These are phyloP conservation scores for Xerocomus potaroensis DNA, from an alignment of 768 basidiomycete genomes.

Conservation along the genomic window DNA sequence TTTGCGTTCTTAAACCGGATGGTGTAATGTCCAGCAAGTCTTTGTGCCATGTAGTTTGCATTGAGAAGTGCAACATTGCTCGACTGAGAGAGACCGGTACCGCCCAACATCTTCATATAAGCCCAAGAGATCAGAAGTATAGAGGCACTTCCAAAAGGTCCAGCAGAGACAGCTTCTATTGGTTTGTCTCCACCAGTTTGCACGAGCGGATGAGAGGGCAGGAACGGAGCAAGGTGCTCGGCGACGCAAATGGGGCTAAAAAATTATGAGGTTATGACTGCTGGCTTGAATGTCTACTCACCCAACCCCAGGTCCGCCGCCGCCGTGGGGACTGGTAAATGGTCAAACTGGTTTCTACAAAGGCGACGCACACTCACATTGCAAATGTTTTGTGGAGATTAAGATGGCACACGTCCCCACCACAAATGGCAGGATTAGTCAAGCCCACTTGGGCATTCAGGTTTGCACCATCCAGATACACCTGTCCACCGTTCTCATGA, in stretches of 20 bases:
- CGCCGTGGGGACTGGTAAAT: conserved; percentile 79
- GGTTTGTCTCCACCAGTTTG: conserved; percentile 60
- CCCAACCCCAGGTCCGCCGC: conserved; percentile 96
- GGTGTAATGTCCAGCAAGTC: conserved; percentile 79
- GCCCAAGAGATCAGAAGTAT: conserved; percentile 98
- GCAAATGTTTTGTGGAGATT: conserved; percentile 98
- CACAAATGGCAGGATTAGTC: conserved; percentile 91
- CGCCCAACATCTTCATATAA: conserved; percentile 99
- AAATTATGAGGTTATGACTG: conserved; percentile 1
- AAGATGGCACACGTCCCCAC: conserved; percentile 96
- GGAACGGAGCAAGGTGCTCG: conserved; percentile 90
- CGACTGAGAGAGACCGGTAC: conserved; percentile 78
- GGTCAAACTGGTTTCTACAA: not conserved
- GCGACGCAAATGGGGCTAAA: conserved; percentile 87
- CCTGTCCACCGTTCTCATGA: conserved; percentile 93
- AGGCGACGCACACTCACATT: conserved; percentile 51
- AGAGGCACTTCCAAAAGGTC: conserved; percentile 92
- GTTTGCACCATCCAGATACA: conserved; percentile 95
- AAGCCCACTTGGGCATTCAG: conserved; percentile 91
- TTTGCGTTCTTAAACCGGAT: conserved; percentile 89
- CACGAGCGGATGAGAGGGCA: conserved; percentile 82
- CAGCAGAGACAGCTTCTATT: conserved; percentile 87
- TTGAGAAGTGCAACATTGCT: conserved; percentile 87
- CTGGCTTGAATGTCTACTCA: conserved; percentile 29
- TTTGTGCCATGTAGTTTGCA: conserved; percentile 95